A percentile compares a stretch with the other conserved stretches of the same genome.
Evolutionary conservation across 768 basidiomycete species (phyloP).

Genomic region (Melanogaster broomeanus): DNA sequence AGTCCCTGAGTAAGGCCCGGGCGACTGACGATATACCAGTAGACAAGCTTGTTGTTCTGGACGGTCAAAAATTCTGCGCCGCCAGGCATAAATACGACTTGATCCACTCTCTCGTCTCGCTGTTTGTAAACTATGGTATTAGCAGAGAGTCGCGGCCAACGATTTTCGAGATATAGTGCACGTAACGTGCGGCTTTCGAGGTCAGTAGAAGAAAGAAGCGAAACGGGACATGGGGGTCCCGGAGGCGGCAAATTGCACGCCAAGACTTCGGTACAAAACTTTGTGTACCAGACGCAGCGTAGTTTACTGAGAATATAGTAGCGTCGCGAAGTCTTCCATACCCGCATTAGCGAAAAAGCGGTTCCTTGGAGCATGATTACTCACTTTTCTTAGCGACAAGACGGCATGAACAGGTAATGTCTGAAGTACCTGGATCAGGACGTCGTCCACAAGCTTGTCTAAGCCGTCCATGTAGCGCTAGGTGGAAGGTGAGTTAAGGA

Average conservation of each 20-base stretch:
- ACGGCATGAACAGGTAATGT: conserved; percentile 13
- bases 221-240: conserved; percentile 10
- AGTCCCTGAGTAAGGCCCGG: conserved; percentile 13
- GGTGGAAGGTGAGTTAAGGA: neutral
- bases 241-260: conserved; percentile 21
- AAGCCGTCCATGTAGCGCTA: conserved; percentile 6
- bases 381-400: conserved; percentile 24
- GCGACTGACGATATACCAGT: conserved; percentile 23
- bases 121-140: conserved; percentile 9
- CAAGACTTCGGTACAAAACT: conserved; percentile 25
- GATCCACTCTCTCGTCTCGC: conserved; percentile 16
- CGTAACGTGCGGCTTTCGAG: conserved; percentile 31
- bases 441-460: conserved; percentile 29
- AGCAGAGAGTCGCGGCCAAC: conserved; percentile 22
- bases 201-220: conserved; percentile 18
- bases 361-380: neutral
- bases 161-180: conserved; percentile 24
- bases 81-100: conserved; percentile 27
- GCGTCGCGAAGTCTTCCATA: conserved; percentile 26
- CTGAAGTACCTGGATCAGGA: conserved; percentile 23
- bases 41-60: conserved; percentile 22
- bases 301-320: conserved; percentile 27
- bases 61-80: conserved; percentile 29
- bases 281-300: conserved; percentile 23
- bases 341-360: neutral